Evolutionary conservation across 768 basidiomycete genomes (phyloP).

Genomic region (Leucocoprinus leucothites): DNA sequence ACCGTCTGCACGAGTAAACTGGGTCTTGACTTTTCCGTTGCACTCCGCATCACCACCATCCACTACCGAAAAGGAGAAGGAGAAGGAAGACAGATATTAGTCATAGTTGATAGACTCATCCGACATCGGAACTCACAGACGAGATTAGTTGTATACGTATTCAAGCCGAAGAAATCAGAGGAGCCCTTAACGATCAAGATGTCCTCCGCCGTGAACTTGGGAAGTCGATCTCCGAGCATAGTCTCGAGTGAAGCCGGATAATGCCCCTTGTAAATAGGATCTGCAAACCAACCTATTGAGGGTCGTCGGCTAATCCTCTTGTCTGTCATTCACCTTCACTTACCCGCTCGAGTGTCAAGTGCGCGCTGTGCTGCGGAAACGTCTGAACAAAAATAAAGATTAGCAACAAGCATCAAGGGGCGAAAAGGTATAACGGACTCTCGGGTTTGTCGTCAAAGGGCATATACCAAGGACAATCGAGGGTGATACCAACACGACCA

Average conservation of each 20-base stretch:
- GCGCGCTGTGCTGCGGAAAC: constrained; percentile 60
- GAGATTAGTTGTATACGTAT: constrained; percentile 62
- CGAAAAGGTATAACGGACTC: constrained; percentile 39
- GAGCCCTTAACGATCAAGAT: constrained; percentile 54
- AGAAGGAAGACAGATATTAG: too few species aligned
- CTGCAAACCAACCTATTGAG: constrained; percentile 29
- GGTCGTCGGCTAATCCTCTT: background rate
- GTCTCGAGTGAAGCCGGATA: constrained; percentile 54
- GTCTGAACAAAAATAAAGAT: constrained; percentile 35
- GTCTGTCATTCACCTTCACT: constrained; percentile 15
- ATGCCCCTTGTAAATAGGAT: constrained; percentile 68
- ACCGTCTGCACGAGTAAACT: constrained; percentile 54
- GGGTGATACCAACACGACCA: constrained; percentile 69
- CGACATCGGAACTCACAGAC: constrained; percentile 54
- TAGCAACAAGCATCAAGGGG: background rate
- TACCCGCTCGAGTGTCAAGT: constrained; percentile 60
- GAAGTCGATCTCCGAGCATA: constrained; percentile 50
- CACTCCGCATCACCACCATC: constrained; percentile 56
- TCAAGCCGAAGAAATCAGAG: constrained; percentile 67
- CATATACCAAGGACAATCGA: constrained; percentile 64
- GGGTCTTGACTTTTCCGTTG: constrained; percentile 49
- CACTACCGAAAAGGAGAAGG: constrained; percentile 26
- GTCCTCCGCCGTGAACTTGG: constrained; percentile 53
- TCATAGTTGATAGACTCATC: too few species aligned
- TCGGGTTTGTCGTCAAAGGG: constrained; percentile 63